Evolutionary conservation across 805 yeast genomes (phyloP).

Genomic region (Sporopachydermia lactativora): DNA sequence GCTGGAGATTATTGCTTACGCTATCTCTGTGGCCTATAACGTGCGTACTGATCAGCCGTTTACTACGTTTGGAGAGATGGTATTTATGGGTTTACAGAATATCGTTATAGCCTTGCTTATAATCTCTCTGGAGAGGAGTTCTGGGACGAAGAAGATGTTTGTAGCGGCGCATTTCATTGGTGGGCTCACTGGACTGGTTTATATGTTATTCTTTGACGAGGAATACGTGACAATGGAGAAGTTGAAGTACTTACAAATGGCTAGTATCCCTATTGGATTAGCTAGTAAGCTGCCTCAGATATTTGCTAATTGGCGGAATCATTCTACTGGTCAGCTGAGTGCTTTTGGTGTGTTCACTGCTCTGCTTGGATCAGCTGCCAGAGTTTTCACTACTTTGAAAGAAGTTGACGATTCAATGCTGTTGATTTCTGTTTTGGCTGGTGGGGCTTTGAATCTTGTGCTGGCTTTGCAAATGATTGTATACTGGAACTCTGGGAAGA

Average conservation of each 20-base stretch:
- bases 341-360: conserved; percentile 24
- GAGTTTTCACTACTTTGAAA: conserved; percentile 25
- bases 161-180: conserved; percentile 7
- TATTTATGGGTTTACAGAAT: conserved; percentile 23
- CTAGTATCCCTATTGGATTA: conserved; percentile 23
- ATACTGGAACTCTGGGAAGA: conserved; percentile 15
- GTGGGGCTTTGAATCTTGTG: conserved; percentile 21
- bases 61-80: conserved; percentile 25
- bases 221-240: background rate
- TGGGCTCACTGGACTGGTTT: conserved; percentile 10
- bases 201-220: conserved; percentile 12
- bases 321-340: conserved; percentile 29
- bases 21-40: conserved; percentile 23
- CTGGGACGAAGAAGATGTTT: background rate
- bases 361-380: conserved; percentile 23
- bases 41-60: conserved; percentile 23
- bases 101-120: conserved; percentile 19
- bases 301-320: conserved; percentile 19
- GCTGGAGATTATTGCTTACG: conserved; percentile 22
- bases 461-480: conserved; percentile 22
- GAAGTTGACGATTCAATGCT: conserved; percentile 22
- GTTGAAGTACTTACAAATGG: conserved; percentile 16
- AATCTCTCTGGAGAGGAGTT: background rate
- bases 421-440: conserved; percentile 18
- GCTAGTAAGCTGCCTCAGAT: conserved; percentile 29